Evolutionary conservation across 108 stramenopile genomes (phyloP), one percentile per base, ranked within the genome.

Genomic region (Nitzschia sp.): DNA sequence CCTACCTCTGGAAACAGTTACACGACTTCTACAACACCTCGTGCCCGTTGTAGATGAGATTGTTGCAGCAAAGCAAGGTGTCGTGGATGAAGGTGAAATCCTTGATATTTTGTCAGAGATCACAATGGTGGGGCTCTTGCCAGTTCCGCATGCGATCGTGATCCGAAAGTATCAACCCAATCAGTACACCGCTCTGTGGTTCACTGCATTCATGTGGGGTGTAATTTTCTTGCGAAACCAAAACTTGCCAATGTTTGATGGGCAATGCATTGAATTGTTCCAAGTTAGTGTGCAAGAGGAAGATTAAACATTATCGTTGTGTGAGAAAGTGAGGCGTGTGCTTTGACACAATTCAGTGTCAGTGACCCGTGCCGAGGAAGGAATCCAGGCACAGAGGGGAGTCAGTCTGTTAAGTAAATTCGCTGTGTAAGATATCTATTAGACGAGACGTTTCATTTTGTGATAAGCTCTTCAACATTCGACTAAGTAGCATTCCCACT

Each of bases 161-260:
- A 97, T 99, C 55, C 87, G 97, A 20, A 95, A 97, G 72, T 98
- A 99, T 70, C 95, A 96, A 70, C 93, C 97, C 8, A 98, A 98
- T 67, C 88, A 96, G 64, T 96, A 92, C 78, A 98, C 97, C 6
- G 89, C 90, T 2, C 69, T 96, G 43, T 99, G 98, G 98, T 97
- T 99, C 73, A 97, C 97, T 26, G 95, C 96, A 7, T 98, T 94
- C 69, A 82, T 97, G 94, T 99, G 98, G 98, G 97, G 98, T 39
- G 96, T 98, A 37, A 85, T 99, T 53, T 99, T 95, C 77, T 80
- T 97, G 70, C 86, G 94, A 25, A 96, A 95, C 77, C 93, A 95
- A 61, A 77, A 74, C 55, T 79, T 96, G 42, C 98, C 97, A 12
- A 82, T 99, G 58, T 99, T 97, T 66, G 98, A 99, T 69, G 94